These are phyloP conservation scores for Spergularia azorica DNA, from an alignment of 179 eudicot genomes.

Conservation along the genomic window DNA sequence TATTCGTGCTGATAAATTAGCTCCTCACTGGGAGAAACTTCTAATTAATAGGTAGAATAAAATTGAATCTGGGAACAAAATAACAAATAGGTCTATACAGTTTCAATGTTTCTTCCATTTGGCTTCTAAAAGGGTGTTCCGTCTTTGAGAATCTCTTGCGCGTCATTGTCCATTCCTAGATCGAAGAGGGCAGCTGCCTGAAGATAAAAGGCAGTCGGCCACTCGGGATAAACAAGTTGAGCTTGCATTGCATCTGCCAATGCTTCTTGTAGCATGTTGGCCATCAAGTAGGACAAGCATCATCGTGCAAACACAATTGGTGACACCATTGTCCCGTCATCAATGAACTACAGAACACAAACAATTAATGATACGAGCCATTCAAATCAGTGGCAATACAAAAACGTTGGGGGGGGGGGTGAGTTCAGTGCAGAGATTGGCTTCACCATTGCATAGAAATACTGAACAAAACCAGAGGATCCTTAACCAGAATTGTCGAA, in stretches of 20 bases:
- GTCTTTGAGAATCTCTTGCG: slow-evolving; percentile 71
- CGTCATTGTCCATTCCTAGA: slow-evolving; percentile 88
- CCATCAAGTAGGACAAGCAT: slow-evolving; percentile 70
- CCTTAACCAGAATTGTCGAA: too few relatives aligned
- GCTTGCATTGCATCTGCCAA: slow-evolving; percentile 93
- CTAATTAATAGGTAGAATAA: slow-evolving; percentile 30
- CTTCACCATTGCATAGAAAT: too few relatives aligned
- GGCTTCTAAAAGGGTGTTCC: slow-evolving; percentile 64
- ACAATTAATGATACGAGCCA: neutral
- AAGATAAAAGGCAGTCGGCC: slow-evolving; percentile 88
- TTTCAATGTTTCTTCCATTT: slow-evolving; percentile 56
- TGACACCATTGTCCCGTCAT: slow-evolving; percentile 73
- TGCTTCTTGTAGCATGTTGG: slow-evolving; percentile 75
- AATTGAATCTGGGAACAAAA: slow-evolving; percentile 21
- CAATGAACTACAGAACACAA: slow-evolving; percentile 53
- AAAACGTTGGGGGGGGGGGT: neutral
- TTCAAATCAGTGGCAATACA: neutral
- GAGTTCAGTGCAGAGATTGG: neutral
- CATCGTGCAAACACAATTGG: slow-evolving; percentile 84
- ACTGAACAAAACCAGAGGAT: too few relatives aligned
- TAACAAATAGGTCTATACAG: slow-evolving; percentile 38
- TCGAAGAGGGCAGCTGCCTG: slow-evolving; percentile 82
- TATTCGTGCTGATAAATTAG: slow-evolving; percentile 25
- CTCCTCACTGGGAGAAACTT: slow-evolving; percentile 24
- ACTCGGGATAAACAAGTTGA: slow-evolving; percentile 66